Evolutionary conservation across 1,284 basidiomycete genomes (phyloP).

Genomic region (Serendipita sp.): DNA sequence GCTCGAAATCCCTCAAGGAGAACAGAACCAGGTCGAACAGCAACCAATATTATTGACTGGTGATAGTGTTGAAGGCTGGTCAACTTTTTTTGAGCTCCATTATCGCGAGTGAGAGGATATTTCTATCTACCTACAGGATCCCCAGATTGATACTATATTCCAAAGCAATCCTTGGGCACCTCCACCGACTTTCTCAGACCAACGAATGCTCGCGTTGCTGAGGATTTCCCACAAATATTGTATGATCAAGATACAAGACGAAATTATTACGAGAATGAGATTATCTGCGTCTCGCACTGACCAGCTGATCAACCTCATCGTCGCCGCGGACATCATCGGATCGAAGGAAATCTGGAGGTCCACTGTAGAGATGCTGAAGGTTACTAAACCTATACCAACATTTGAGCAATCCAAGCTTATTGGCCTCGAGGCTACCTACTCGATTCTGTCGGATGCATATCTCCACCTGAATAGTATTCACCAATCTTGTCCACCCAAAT

Average conservation of each 20-base stretch:
- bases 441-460: neutral
- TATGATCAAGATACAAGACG: neutral
- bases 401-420: slow-evolving; percentile 6
- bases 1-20: neutral
- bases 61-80: neutral
- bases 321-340: neutral
- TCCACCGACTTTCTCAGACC: neutral
- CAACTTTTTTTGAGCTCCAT: neutral
- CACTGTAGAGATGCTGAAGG: neutral
- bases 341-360: neutral
- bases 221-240: neutral
- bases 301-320: neutral
- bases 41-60: neutral
- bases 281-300: neutral
- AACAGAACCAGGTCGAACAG: neutral
- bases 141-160: neutral
- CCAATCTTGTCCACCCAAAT: no score
- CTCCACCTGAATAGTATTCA: neutral
- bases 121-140: neutral
- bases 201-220: neutral
- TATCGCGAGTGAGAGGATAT: neutral
- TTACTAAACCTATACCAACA: neutral
- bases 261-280: neutral
- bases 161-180: neutral
- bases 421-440: slow-evolving; percentile 3